Evolutionary conservation across 2,329 filamentous ascomycete genomes (phyloP).

Genomic region (Epichloe gansuensis): DNA sequence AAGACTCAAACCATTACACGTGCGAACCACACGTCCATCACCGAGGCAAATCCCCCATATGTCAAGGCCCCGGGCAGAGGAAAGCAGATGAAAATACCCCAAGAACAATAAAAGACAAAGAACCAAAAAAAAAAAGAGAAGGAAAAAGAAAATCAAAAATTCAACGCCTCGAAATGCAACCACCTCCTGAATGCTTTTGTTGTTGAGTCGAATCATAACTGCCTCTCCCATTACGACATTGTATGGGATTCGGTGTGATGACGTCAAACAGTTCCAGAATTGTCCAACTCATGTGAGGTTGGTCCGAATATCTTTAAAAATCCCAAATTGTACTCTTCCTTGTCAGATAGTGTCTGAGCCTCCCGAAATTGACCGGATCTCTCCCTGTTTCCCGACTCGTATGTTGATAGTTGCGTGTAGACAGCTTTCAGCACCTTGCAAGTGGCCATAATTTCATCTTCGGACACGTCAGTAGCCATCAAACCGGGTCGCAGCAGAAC

Average conservation of each 20-base stretch:
- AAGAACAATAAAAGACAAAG: constrained; percentile 4
- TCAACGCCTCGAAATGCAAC: constrained; percentile 28
- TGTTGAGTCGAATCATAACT: constrained; percentile 5
- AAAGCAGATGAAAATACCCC: constrained; percentile 1
- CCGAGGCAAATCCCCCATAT: constrained; percentile 1
- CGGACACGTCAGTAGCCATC: background rate
- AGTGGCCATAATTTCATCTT: background rate
- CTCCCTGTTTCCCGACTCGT: background rate
- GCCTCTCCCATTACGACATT: background rate
- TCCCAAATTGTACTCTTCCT: constrained; percentile 5
- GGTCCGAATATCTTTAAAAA: constrained; percentile 6
- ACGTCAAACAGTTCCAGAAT: constrained; percentile 5
- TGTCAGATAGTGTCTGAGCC: background rate
- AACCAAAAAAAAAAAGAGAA: constrained; percentile 7
- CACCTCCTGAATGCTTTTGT: constrained; percentile 17
- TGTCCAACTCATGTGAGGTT: constrained; percentile 2
- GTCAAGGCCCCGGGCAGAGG: background rate
- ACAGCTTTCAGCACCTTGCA: background rate
- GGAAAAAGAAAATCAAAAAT: constrained; percentile 11
- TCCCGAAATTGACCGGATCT: background rate
- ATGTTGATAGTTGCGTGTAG: background rate
- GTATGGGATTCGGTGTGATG: background rate
- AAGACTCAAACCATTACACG: constrained; percentile 2
- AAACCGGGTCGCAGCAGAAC: background rate
- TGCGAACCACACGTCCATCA: background rate